Conservation (phyloP, 345 rosid species). For the Erucastrum elatum region DNA sequence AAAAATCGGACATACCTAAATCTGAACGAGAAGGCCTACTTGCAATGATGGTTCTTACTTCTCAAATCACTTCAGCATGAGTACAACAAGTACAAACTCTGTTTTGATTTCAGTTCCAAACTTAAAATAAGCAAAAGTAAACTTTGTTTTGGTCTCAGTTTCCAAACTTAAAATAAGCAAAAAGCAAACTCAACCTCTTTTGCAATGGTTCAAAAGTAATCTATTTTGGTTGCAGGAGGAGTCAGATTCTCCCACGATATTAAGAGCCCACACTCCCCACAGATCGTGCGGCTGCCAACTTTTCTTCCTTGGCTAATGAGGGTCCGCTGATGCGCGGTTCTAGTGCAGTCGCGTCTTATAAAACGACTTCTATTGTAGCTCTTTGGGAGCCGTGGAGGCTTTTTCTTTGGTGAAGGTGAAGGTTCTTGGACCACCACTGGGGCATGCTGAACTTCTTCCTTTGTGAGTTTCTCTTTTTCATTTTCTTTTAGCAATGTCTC, state of each 20-base stretch:
- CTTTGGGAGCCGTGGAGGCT: slow-evolving; percentile 29
- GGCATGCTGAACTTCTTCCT: slow-evolving; percentile 90
- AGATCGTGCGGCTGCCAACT: slow-evolving; percentile 69
- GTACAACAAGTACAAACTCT: neutral
- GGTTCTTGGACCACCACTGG: slow-evolving; percentile 49
- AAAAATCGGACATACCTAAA: too few relatives aligned
- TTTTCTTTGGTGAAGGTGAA: slow-evolving; percentile 38
- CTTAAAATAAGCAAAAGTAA: neutral
- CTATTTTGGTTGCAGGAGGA: slow-evolving; percentile 23
- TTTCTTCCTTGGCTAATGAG: slow-evolving; percentile 88
- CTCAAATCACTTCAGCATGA: slow-evolving; percentile 11
- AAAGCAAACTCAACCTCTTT: neutral
- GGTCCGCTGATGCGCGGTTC: slow-evolving; percentile 78
- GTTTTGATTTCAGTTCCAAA: neutral
- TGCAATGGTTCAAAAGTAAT: slow-evolving; percentile 21
- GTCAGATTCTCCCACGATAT: slow-evolving; percentile 65
- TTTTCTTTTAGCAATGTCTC: slow-evolving; percentile 98
- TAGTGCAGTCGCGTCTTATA: slow-evolving; percentile 70
- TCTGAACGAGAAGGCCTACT: too few relatives aligned
- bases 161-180: neutral
- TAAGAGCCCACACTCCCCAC: slow-evolving; percentile 92
- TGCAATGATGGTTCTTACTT: neutral
- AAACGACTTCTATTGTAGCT: slow-evolving; percentile 53
- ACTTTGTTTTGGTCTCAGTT: neutral
- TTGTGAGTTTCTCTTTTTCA: slow-evolving; percentile 89